A percentile compares a stretch with the other conserved stretches of the same genome.
Evolutionary conservation across 2,329 filamentous ascomycete genomes (phyloP).

Genomic region (Aureobasidium zeae): DNA sequence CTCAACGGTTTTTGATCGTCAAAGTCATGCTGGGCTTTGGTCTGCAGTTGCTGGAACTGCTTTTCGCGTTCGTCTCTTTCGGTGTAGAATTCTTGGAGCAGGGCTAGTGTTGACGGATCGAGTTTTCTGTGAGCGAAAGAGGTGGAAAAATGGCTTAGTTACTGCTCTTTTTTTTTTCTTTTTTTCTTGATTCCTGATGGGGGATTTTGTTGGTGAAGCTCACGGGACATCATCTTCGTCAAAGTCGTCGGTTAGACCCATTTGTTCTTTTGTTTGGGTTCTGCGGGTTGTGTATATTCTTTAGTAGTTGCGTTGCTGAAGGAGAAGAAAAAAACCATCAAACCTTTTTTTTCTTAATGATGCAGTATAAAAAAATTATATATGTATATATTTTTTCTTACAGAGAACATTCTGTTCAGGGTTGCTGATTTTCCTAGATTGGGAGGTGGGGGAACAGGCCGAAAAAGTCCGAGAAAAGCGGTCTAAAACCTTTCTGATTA

Average conservation of each 20-base stretch:
- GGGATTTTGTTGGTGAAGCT: background rate
- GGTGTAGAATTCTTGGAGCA: constrained; percentile 63
- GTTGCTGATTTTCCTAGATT: too few relatives aligned
- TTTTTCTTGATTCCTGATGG: too few relatives aligned
- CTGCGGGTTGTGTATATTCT: too few relatives aligned
- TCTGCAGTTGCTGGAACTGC: constrained; percentile 59
- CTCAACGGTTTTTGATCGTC: constrained; percentile 33
- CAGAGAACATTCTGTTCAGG: too few relatives aligned
- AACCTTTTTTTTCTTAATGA: too few relatives aligned
- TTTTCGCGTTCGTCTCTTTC: constrained; percentile 60
- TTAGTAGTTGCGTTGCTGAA: background rate
- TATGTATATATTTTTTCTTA: too few relatives aligned
- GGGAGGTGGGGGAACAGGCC: too few relatives aligned
- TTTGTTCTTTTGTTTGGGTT: background rate
- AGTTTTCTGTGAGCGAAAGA: constrained; percentile 43
- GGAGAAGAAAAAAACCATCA: too few relatives aligned
- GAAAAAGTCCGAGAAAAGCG: too few relatives aligned
- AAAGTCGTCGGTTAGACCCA: constrained; percentile 11
- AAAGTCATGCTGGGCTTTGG: constrained; percentile 49
- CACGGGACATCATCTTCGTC: constrained; percentile 19
- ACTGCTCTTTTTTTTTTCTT: too few relatives aligned
- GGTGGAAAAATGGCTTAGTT: background rate
- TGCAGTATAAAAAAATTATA: too few relatives aligned
- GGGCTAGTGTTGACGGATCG: constrained; percentile 55
- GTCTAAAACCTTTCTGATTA: too few relatives aligned